Evolutionary conservation across 257 asterid genomes (phyloP).

Genomic region (Haberlea rhodopensis): DNA sequence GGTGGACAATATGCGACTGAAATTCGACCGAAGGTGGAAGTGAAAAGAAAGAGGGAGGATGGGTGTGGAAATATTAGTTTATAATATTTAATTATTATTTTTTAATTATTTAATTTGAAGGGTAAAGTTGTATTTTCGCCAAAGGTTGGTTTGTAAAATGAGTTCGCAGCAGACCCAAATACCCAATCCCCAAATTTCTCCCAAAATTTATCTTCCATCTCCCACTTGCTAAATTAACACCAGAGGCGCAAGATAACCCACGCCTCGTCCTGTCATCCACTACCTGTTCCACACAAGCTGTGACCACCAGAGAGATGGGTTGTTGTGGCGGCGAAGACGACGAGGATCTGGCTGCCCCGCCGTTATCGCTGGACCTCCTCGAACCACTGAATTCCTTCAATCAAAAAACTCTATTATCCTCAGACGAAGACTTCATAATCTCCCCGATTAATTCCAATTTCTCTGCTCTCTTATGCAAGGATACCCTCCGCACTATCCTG

Average conservation of each 20-base stretch:
- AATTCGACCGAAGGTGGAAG: no score
- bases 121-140: no score
- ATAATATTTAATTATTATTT: no score
- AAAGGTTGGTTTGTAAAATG: no score
- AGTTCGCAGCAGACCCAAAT: no score
- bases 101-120: no score
- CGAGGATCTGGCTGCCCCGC: constrained; percentile 22
- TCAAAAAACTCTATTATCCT: constrained; percentile 10
- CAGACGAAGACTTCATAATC: constrained; percentile 36
- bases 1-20: constrained; percentile 87
- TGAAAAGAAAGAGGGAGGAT: no score
- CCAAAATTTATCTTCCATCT: no score
- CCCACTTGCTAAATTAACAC: background rate
- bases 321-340: constrained; percentile 47
- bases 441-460: constrained; percentile 91
- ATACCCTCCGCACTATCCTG: constrained; percentile 74
- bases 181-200: no score
- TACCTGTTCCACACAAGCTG: no score
- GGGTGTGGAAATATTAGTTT: no score
- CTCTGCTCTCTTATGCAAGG: constrained; percentile 70
- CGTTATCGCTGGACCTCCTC: constrained; percentile 31
- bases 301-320: constrained; percentile 27
- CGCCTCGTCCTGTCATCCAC: constrained; percentile 19
- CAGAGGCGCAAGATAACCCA: constrained; percentile 10
- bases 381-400: constrained; percentile 26